Conservation (phyloP, 495 filamentous ascomycete species). For the Podospora tetraspora region DNA sequence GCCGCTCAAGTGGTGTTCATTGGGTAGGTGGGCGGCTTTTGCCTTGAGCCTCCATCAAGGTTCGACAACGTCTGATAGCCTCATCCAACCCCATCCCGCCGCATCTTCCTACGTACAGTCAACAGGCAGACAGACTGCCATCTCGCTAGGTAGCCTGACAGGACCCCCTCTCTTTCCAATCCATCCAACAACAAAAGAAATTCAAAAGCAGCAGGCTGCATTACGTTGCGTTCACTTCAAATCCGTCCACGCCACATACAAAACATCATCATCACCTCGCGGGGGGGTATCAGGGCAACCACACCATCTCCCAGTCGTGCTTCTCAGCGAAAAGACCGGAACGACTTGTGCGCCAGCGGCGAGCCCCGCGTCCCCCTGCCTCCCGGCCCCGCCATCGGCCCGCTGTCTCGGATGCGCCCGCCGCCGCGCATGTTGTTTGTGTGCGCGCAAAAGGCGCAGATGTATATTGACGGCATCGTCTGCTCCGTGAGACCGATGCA, state of each 20-base stretch:
- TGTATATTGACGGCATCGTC: slow-evolving; percentile 64
- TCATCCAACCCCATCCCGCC: background rate
- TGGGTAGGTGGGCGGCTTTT: background rate
- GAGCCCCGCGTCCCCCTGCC: slow-evolving; percentile 28
- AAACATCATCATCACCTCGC: background rate
- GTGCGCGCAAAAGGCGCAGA: slow-evolving; percentile 74
- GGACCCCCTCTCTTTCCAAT: background rate
- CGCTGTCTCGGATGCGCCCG: slow-evolving; percentile 55
- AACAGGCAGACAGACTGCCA: background rate
- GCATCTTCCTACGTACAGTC: background rate
- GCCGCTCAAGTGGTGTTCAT: background rate
- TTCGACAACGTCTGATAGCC: background rate
- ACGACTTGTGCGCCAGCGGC: slow-evolving; percentile 58
- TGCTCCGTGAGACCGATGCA: slow-evolving; percentile 69
- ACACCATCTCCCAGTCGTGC: background rate
- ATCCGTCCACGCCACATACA: background rate
- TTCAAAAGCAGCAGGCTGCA: background rate
- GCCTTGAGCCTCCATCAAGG: background rate
- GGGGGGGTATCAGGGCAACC: background rate
- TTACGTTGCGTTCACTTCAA: background rate
- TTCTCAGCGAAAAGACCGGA: slow-evolving; percentile 48
- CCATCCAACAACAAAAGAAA: background rate
- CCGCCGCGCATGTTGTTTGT: slow-evolving; percentile 64
- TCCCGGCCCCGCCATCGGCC: slow-evolving; percentile 34
- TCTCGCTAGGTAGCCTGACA: too few species aligned